Percentiles rank a stretch among this genome's conserved stretches.
Evolutionary conservation across 208 protist species (phyloP).

Genomic region (Giardia muris): DNA sequence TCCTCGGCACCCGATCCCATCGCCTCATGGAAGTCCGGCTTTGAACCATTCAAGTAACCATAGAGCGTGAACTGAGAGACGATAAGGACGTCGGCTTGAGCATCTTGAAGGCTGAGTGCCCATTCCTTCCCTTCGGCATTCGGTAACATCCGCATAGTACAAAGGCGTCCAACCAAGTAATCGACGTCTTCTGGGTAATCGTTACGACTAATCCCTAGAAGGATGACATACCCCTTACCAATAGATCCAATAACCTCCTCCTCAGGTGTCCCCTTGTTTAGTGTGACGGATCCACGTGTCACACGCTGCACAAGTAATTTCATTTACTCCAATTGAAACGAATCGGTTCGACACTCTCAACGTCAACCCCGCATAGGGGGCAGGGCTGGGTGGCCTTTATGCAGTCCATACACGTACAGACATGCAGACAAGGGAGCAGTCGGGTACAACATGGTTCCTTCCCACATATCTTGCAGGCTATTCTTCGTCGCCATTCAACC

Average conservation of each 20-base stretch:
- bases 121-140: background rate
- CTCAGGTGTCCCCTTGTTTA: background rate
- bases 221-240: background rate
- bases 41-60: background rate
- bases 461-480: too few relatives aligned
- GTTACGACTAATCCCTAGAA: background rate
- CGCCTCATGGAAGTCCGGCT: background rate
- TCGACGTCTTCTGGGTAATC: background rate
- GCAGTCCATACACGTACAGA: too few relatives aligned
- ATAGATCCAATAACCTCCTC: background rate
- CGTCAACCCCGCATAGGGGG: too few relatives aligned
- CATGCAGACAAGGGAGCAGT: too few relatives aligned
- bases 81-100: background rate
- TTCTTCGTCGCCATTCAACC: too few relatives aligned
- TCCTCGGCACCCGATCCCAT: background rate
- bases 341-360: too few relatives aligned
- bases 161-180: background rate
- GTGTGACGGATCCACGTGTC: background rate
- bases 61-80: background rate
- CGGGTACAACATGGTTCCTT: too few relatives aligned
- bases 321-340: too few relatives aligned
- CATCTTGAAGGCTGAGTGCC: background rate
- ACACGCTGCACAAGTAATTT: background rate
- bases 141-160: background rate
- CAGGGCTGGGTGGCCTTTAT: too few relatives aligned